A percentile compares a stretch with the other conserved stretches of the same genome.
Evolutionary conservation across 1,139 yeast genomes (phyloP).

Genomic region (Eremothecium gossypii): DNA sequence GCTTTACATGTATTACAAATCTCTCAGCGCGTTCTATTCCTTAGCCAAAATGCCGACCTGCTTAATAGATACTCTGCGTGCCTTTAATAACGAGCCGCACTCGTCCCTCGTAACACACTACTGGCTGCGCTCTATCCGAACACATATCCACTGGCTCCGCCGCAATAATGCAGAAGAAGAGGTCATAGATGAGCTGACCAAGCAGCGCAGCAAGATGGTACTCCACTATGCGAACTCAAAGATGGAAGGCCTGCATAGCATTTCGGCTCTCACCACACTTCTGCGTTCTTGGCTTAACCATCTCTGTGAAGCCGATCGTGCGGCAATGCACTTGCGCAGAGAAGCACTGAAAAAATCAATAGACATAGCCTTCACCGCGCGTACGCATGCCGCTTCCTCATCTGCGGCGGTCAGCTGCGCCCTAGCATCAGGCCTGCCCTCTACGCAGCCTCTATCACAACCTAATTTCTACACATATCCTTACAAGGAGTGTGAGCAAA

Average conservation of each 20-base stretch:
- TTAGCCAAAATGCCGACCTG: constrained; percentile 11
- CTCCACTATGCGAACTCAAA: constrained; percentile 11
- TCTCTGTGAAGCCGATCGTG: background rate
- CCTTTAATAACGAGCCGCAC: constrained; percentile 19
- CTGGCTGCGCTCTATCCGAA: constrained; percentile 8
- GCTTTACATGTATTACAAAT: constrained; percentile 19
- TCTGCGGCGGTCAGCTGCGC: no score
- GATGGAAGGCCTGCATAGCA: constrained; percentile 15
- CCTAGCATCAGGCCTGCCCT: no score
- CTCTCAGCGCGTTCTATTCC: constrained; percentile 15
- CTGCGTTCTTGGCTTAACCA: constrained; percentile 12
- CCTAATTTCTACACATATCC: no score
- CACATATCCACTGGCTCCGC: constrained; percentile 12
- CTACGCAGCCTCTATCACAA: no score
- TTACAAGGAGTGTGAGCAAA: no score
- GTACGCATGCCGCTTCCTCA: no score
- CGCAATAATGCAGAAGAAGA: constrained; percentile 8
- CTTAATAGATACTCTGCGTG: constrained; percentile 13
- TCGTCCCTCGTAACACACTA: constrained; percentile 1
- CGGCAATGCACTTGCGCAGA: no score
- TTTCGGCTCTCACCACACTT: constrained; percentile 10
- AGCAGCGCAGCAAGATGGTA: constrained; percentile 10
- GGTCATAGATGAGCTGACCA: constrained; percentile 5
- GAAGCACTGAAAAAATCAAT: no score
- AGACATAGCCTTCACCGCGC: no score